These are phyloP conservation scores for Teunomyces tritomae DNA, from an alignment of 805 yeast species.

Conservation along the genomic window DNA sequence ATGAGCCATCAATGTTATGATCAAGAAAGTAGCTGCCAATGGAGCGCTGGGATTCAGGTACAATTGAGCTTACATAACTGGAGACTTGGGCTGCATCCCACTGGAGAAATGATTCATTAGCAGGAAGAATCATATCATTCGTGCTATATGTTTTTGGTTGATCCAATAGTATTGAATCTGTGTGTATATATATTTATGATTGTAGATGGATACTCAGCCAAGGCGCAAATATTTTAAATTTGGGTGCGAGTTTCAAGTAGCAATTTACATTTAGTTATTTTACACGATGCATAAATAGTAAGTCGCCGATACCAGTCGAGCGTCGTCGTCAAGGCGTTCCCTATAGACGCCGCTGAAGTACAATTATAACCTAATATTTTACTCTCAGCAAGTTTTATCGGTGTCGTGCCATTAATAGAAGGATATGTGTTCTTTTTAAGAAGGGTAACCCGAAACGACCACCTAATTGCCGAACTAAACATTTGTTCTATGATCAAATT, in stretches of 20 bases:
- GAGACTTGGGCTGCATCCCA: slow-evolving; percentile 49
- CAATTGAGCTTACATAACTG: slow-evolving; percentile 24
- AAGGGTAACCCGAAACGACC: background rate
- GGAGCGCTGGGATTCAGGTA: slow-evolving; percentile 19
- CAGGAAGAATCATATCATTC: slow-evolving; percentile 8
- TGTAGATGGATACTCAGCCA: too few species aligned
- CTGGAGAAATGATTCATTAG: slow-evolving; percentile 35
- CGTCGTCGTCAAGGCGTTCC: too few species aligned
- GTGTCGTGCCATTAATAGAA: background rate
- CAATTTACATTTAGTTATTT: slow-evolving; percentile 1
- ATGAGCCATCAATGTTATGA: slow-evolving; percentile 70
- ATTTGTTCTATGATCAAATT: background rate
- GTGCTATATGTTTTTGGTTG: background rate
- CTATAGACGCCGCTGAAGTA: too few species aligned
- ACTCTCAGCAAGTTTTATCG: background rate
- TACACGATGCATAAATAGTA: background rate
- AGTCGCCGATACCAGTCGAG: too few species aligned
- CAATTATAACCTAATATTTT: background rate
- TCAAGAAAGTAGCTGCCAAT: slow-evolving; percentile 40
- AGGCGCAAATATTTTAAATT: background rate
- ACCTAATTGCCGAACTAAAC: background rate
- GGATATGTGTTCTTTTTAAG: background rate
- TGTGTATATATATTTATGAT: background rate
- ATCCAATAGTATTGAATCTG: background rate
- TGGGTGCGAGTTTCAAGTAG: slow-evolving; percentile 1